phyloP scores from a whole-genome alignment of 2,329 filamentous ascomycete genomes.

The Arthrobotrys entomopaga region DNA sequence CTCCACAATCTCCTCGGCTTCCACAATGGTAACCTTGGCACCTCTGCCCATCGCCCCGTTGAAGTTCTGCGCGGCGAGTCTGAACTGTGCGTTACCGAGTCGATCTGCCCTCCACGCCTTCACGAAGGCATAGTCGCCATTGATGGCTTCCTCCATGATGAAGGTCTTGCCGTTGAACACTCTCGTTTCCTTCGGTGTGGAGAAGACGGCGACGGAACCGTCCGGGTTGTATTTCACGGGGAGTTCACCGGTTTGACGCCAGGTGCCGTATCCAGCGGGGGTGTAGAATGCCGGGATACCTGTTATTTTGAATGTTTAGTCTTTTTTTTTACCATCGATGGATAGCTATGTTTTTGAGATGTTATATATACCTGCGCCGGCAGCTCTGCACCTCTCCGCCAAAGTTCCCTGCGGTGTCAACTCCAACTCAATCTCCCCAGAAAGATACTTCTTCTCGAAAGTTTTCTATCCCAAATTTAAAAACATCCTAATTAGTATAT shows the following conservation, averaged over 20 bases:
- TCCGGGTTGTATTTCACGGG: conserved; percentile 71
- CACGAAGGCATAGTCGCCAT: conserved; percentile 80
- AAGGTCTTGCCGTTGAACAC: conserved; percentile 78
- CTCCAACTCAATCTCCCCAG: conserved; percentile 78
- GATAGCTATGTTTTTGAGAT: not conserved
- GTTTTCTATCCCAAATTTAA: conserved; percentile 65
- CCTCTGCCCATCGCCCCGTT: conserved; percentile 83
- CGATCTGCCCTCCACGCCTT: conserved; percentile 80
- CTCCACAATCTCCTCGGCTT: conserved; percentile 84
- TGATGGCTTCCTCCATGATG: conserved; percentile 79
- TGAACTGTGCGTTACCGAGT: conserved; percentile 81
- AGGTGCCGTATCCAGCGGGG: conserved; percentile 75
- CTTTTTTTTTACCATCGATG: not conserved
- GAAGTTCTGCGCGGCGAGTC: conserved; percentile 80
- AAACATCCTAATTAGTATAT: too few relatives aligned
- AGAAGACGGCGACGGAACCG: conserved; percentile 72
- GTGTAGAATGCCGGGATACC: conserved; percentile 83
- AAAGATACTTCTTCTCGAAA: conserved; percentile 78
- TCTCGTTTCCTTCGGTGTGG: conserved; percentile 74
- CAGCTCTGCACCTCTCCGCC: conserved; percentile 76
- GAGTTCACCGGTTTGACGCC: conserved; percentile 75
- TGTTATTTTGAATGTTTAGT: conserved; percentile 5
- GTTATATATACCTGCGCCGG: conserved; percentile 68
- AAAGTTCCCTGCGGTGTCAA: conserved; percentile 80
- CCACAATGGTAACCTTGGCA: conserved; percentile 79